phyloP scores from a whole-genome alignment of 2,329 filamentous ascomycete genomes.

The Bimuria novae-zelandiae region DNA sequence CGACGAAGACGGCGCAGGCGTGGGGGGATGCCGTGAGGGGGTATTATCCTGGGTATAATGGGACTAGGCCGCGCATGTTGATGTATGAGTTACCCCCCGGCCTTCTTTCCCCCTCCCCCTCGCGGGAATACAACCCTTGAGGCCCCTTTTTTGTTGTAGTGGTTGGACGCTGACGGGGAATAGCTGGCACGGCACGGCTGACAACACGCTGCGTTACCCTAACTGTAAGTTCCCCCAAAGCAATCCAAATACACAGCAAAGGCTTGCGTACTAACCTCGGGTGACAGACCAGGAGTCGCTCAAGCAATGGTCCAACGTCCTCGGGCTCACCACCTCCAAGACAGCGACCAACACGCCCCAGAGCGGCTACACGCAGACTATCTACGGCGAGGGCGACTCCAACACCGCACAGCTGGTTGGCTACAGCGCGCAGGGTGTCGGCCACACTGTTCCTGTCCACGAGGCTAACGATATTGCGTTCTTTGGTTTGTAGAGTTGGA shows the following conservation, averaged over 20 bases:
- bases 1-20: conserved; percentile 19
- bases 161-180: too few species aligned
- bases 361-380: conserved; percentile 30
- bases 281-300: conserved; percentile 29
- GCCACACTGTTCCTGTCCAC: conserved; percentile 32
- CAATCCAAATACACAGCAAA: too few species aligned
- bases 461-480: conserved; percentile 21
- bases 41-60: conserved; percentile 23
- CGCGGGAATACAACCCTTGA: too few species aligned
- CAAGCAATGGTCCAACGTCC: conserved; percentile 36
- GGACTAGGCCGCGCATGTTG: conserved; percentile 21
- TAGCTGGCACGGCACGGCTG: conserved; percentile 23
- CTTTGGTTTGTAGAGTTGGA: conserved; percentile 17
- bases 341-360: conserved; percentile 28
- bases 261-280: too few species aligned
- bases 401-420: conserved; percentile 28
- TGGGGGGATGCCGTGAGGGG: conserved; percentile 22
- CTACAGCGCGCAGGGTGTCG: conserved; percentile 27
- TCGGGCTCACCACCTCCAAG: conserved; percentile 20
- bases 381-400: conserved; percentile 31
- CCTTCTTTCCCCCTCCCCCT: too few species aligned
- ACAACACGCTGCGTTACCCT: conserved; percentile 21
- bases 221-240: conserved; percentile 24
- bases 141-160: too few species aligned
- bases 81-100: conserved; percentile 20